A percentile compares a stretch with the other conserved stretches of the same genome.
These are phyloP conservation scores for Cyphellophora attinorum DNA, from an alignment of 2,329 filamentous ascomycete species.

Conservation along the genomic window DNA sequence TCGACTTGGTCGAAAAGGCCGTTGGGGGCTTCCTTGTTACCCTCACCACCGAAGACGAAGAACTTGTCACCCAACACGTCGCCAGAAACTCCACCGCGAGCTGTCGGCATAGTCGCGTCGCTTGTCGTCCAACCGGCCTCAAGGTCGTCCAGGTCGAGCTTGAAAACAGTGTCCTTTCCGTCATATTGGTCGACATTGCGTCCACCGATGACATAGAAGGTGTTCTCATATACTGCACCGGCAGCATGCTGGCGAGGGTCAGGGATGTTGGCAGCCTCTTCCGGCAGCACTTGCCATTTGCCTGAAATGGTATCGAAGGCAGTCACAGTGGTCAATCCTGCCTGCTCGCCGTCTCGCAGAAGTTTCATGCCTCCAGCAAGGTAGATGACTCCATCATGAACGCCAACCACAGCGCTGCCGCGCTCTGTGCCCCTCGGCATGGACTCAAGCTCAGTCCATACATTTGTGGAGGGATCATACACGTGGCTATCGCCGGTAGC, in stretches of 20 bases:
- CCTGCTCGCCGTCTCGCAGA: conserved; percentile 18
- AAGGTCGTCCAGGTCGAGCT: conserved; percentile 23
- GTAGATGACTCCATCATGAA: conserved; percentile 23
- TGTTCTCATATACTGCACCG: conserved; percentile 21
- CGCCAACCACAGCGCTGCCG: conserved; percentile 26
- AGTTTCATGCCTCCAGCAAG: conserved; percentile 29
- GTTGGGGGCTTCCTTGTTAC: conserved; percentile 16
- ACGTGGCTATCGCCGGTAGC: conserved; percentile 21
- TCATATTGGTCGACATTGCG: conserved; percentile 23
- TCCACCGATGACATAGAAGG: conserved; percentile 30
- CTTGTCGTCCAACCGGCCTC: conserved; percentile 19
- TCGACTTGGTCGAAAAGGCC: conserved; percentile 24
- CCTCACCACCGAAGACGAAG: conserved; percentile 31
- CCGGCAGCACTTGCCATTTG: conserved; percentile 25
- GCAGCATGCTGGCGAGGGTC: conserved; percentile 30
- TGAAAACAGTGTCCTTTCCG: conserved; percentile 26
- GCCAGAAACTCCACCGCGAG: conserved; percentile 24
- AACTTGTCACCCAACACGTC: conserved; percentile 20
- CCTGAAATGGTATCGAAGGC: conserved; percentile 22
- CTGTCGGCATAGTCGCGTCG: conserved; percentile 28
- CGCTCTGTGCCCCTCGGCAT: conserved; percentile 21
- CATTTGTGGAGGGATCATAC: conserved; percentile 21
- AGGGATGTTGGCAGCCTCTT: too few species aligned
- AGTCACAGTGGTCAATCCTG: conserved; percentile 21
- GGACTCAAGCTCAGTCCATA: conserved; percentile 21